Evolutionary conservation across 2,329 filamentous ascomycete genomes (phyloP), one percentile per base, ranked within the genome.

Genomic region (Calonectria pauciramosa): DNA sequence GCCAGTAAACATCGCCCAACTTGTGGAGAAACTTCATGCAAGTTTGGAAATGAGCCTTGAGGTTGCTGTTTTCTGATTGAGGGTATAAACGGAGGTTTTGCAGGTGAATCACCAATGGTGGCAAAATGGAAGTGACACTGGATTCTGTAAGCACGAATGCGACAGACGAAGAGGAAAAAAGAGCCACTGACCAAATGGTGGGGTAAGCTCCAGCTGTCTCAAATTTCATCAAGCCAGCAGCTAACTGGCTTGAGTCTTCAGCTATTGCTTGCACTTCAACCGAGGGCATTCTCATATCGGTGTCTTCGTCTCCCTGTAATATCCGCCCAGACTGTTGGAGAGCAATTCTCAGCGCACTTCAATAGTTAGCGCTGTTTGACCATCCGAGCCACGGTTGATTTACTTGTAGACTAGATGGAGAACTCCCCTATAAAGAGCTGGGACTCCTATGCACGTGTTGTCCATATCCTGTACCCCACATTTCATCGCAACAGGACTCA

Each of bases 101-200:
- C 20, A 59, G 52, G 26, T 59, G 52, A 7, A 59, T 34, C 8
- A 36, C 52, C 20, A 59, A 36, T 7, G 52, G 52, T 10, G 52
- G 52, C 30, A 59, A 30, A n/a, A 59, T 59, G 1, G 30, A 59
- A 23, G 52, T 59, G n/a, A 59, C 52, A 59, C 52, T 59, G 13
- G 4, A 59, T 13, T 6, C n/a, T n/a, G 10, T 59, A n/a, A 59
- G 52, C 5, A 36, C 11, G 9, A 59, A 23, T 36, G 4, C 26
- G 4, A 28, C 14, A 7, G 23, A 6, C 9, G 4, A 28, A 16
- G 2, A 16, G 23, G 16, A 23, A 23, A 7, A 20, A 14, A 36
- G 3, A n/a, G 41, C 7, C 14, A 23, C 20, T 59, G 11, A 59
- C 52, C 52, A 59, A n/a, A 59, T 59, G n/a, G 52, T 59, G 1